These are phyloP conservation scores for Uromyces viciae-fabae DNA, from an alignment of 1,284 basidiomycete genomes.

Conservation along the genomic window DNA sequence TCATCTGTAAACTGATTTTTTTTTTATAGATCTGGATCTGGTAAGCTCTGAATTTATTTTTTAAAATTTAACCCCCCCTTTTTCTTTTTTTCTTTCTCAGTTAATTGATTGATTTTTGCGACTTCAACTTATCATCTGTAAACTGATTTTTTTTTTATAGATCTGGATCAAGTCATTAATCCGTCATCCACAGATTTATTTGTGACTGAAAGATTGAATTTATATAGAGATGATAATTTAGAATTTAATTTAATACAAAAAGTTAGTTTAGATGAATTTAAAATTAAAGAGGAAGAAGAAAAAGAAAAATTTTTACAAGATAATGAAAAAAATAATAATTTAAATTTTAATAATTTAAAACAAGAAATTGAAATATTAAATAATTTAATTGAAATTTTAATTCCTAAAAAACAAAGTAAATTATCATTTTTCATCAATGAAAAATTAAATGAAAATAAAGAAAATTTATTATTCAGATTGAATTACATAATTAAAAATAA, in stretches of 20 bases:
- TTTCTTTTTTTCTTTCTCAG: not conserved
- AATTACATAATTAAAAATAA: no score
- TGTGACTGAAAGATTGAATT: conserved; percentile 30
- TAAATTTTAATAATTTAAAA: not conserved
- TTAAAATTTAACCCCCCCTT: no score
- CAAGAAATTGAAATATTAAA: conserved; percentile 15
- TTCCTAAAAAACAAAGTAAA: not conserved
- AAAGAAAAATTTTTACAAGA: not conserved
- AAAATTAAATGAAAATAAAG: not conserved
- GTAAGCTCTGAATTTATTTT: no score
- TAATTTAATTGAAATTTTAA: not conserved
- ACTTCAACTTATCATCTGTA: not conserved
- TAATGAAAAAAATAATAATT: not conserved
- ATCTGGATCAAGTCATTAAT: conserved; percentile 12
- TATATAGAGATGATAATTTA: conserved; percentile 33
- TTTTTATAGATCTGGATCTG: not conserved
- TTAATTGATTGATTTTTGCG: not conserved
- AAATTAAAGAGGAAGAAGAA: not conserved
- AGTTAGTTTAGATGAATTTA: not conserved
- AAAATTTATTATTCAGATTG: no score
- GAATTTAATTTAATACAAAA: conserved; percentile 29
- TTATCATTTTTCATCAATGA: not conserved
- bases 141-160: not conserved
- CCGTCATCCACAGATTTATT: conserved; percentile 13
- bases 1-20: not conserved